Conservation (phyloP, 495 filamentous ascomycete species). For the Aspergillus bridgeri region DNA sequence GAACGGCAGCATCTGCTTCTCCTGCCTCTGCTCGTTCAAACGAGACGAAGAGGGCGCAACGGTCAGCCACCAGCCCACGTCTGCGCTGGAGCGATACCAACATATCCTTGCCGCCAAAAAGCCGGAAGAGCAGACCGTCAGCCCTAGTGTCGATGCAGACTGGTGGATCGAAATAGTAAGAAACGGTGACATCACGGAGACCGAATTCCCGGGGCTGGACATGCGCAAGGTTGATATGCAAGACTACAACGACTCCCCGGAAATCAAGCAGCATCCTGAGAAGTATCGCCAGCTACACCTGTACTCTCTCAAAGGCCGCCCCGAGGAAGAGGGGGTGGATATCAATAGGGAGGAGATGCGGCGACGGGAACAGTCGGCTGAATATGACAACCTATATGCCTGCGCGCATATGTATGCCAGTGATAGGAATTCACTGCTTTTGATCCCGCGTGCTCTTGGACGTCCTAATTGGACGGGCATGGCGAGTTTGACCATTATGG, state of each 20-base stretch:
- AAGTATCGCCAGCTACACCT: slow-evolving; percentile 57
- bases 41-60: slow-evolving; percentile 31
- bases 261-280: slow-evolving; percentile 36
- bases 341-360: slow-evolving; percentile 18
- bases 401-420: slow-evolving; percentile 63
- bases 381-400: slow-evolving; percentile 56
- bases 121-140: slow-evolving; percentile 35
- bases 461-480: slow-evolving; percentile 52
- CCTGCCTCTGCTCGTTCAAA: slow-evolving; percentile 62
- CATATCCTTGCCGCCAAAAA: slow-evolving; percentile 36
- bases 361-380: slow-evolving; percentile 27
- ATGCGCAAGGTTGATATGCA: slow-evolving; percentile 63
- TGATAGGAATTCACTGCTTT: slow-evolving; percentile 65
- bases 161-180: slow-evolving; percentile 38
- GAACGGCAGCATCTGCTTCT: slow-evolving; percentile 53
- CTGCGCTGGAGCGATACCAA: slow-evolving; percentile 36
- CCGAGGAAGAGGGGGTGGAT: slow-evolving; percentile 15
- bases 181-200: slow-evolving; percentile 26
- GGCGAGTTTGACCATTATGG: slow-evolving; percentile 58
- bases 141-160: slow-evolving; percentile 45
- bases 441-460: slow-evolving; percentile 58
- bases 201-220: slow-evolving; percentile 56
- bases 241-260: slow-evolving; percentile 47
- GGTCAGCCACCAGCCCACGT: slow-evolving; percentile 39
- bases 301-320: slow-evolving; percentile 51